A percentile compares a stretch with the other conserved stretches of the same genome.
Evolutionary conservation across 768 basidiomycete genomes (phyloP).

Genomic region (Suillus fuscotomentosus): DNA sequence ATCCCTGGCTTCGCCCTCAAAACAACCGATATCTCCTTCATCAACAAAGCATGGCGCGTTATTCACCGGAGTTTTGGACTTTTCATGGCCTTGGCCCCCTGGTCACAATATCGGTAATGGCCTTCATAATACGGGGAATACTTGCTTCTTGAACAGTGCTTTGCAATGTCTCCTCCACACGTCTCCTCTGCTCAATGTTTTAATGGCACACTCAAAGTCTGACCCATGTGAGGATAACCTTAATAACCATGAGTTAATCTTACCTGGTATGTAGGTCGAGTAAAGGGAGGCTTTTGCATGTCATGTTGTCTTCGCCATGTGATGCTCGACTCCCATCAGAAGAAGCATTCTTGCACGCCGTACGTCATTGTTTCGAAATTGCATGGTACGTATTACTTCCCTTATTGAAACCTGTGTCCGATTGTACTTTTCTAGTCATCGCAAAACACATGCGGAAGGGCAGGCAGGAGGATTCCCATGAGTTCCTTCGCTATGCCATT

Average conservation of each 20-base stretch:
- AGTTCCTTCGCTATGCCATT: constrained; percentile 92
- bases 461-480: constrained; percentile 97
- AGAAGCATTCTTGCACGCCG: constrained; percentile 58
- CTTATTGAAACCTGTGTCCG: constrained; percentile 7
- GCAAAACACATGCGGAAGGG: constrained; percentile 89
- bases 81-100: constrained; percentile 72
- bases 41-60: constrained; percentile 40
- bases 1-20: constrained; percentile 27
- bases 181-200: constrained; percentile 71
- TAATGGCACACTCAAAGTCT: constrained; percentile 46
- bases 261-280: constrained; percentile 33
- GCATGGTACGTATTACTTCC: constrained; percentile 49
- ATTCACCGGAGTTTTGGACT: constrained; percentile 54
- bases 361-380: constrained; percentile 63
- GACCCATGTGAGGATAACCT: constrained; percentile 57
- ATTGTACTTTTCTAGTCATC: constrained; percentile 54
- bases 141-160: constrained; percentile 94
- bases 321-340: constrained; percentile 50
- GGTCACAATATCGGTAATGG: constrained; percentile 53
- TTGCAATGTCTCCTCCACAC: constrained; percentile 94
- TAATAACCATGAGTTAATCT: constrained; percentile 6
- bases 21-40: constrained; percentile 22
- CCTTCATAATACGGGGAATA: constrained; percentile 85
- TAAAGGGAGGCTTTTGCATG: constrained; percentile 70
- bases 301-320: constrained; percentile 64